Percentiles rank a stretch among this genome's conserved stretches.
Conservation (phyloP, 176 grass and related monocot species). For the Triticum turgidum region DNA sequence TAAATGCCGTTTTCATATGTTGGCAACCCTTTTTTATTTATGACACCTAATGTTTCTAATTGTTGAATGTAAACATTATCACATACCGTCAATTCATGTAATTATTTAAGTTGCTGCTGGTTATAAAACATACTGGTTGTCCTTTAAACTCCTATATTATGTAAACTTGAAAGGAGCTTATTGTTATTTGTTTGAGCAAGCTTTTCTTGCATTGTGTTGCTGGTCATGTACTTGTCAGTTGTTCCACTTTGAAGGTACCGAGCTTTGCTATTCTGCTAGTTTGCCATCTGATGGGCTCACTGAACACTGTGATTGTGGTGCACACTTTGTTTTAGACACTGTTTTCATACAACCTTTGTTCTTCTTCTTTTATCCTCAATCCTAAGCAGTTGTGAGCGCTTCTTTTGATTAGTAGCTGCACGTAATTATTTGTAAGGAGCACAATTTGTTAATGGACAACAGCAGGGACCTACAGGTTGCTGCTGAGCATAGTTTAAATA, state of each 20-base stretch:
- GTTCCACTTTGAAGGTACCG: background rate
- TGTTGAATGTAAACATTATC: background rate
- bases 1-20: background rate
- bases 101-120: background rate
- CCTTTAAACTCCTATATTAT: conserved; percentile 6
- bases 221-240: background rate
- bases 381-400: background rate
- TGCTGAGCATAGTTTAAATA: background rate
- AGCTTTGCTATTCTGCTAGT: background rate
- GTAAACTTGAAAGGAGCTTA: conserved; percentile 6
- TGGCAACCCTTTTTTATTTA: conserved; percentile 1
- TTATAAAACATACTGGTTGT: background rate
- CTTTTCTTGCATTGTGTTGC: background rate
- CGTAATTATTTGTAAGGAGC: too few relatives aligned
- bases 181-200: background rate
- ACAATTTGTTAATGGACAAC: background rate
- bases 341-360: background rate
- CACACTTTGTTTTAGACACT: background rate
- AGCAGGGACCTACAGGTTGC: background rate
- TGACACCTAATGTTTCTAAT: background rate
- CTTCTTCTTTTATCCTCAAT: background rate
- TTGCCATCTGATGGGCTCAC: background rate
- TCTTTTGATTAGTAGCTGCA: background rate
- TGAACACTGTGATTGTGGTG: background rate
- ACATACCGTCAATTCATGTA: background rate